Evolutionary conservation across 495 filamentous ascomycete species (phyloP).

Genomic region (Hypoxylon cercidicola): DNA sequence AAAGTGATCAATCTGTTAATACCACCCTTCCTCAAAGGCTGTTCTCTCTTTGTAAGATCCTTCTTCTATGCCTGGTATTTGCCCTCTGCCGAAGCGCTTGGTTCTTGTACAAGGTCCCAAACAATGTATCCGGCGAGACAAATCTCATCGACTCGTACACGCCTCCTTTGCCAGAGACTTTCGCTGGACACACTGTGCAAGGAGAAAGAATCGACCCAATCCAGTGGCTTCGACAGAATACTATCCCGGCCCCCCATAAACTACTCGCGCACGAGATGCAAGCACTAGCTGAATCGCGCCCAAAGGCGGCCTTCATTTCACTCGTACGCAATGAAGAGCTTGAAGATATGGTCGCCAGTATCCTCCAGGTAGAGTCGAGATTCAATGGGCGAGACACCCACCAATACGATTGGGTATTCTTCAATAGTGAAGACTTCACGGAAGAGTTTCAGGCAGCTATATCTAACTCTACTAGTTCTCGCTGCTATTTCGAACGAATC

Average conservation of each 20-base stretch:
- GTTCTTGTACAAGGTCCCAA: constrained; percentile 26
- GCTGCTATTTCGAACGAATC: constrained; percentile 78
- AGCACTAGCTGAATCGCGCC: constrained; percentile 50
- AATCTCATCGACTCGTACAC: constrained; percentile 34
- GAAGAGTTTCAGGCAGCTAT: constrained; percentile 79
- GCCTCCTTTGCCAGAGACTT: constrained; percentile 31
- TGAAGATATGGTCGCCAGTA: constrained; percentile 84
- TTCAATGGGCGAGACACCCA: constrained; percentile 75
- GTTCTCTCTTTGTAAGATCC: constrained; percentile 33
- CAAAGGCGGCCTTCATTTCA: constrained; percentile 86
- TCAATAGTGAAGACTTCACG: constrained; percentile 81
- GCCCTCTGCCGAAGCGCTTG: constrained; percentile 30
- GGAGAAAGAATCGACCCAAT: constrained; percentile 18
- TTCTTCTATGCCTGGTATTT: constrained; percentile 26
- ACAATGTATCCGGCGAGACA: constrained; percentile 10
- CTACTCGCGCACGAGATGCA: constrained; percentile 28
- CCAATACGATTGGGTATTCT: constrained; percentile 89
- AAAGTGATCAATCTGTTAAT: constrained; percentile 37
- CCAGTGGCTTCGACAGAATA: constrained; percentile 42
- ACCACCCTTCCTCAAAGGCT: constrained; percentile 29
- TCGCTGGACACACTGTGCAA: constrained; percentile 18
- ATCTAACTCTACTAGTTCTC: constrained; percentile 73
- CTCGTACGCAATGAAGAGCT: constrained; percentile 80
- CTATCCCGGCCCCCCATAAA: constrained; percentile 26
- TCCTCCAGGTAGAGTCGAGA: constrained; percentile 80